A percentile compares a stretch with the other conserved stretches of the same genome.
Conservation (phyloP, 352 stramenopile species). For the Aphanomyces euteiches region DNA sequence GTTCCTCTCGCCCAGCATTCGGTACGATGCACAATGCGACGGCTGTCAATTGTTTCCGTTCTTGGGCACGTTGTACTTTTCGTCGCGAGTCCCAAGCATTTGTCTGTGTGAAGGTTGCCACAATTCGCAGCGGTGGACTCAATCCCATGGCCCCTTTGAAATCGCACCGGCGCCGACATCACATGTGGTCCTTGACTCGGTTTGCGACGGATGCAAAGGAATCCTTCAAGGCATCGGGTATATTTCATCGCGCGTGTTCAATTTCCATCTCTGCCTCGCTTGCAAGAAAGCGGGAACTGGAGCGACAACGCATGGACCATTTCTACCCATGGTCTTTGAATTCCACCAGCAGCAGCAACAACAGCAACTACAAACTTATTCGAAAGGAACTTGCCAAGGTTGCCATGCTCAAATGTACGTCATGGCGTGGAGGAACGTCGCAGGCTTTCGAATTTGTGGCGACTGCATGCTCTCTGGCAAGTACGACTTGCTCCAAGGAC, state of each 20-base stretch:
- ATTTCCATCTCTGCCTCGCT: background rate
- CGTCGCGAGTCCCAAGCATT: background rate
- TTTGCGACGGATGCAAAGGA: background rate
- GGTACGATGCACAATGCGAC: conserved; percentile 9
- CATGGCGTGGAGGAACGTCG: background rate
- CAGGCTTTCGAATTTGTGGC: conserved; percentile 3
- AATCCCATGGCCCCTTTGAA: background rate
- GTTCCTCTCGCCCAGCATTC: background rate
- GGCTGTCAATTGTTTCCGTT: conserved; percentile 17
- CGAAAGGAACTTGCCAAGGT: conserved; percentile 1
- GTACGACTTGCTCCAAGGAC: conserved; percentile 1
- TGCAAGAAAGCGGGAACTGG: background rate
- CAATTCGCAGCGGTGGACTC: background rate
- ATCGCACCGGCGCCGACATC: background rate
- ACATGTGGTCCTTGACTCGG: background rate
- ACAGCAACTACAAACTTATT: background rate
- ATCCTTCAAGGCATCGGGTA: background rate
- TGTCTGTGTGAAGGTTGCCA: background rate
- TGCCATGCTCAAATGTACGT: background rate
- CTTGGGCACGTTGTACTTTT: background rate
- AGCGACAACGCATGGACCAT: background rate
- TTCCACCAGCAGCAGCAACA: background rate
- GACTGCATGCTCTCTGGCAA: conserved; percentile 1
- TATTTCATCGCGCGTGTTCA: background rate
- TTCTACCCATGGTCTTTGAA: background rate